Percentiles rank a stretch among this genome's conserved stretches.
phyloP scores from a whole-genome alignment of 495 filamentous ascomycete genomes.

The Aspergillus carlsbadensis region DNA sequence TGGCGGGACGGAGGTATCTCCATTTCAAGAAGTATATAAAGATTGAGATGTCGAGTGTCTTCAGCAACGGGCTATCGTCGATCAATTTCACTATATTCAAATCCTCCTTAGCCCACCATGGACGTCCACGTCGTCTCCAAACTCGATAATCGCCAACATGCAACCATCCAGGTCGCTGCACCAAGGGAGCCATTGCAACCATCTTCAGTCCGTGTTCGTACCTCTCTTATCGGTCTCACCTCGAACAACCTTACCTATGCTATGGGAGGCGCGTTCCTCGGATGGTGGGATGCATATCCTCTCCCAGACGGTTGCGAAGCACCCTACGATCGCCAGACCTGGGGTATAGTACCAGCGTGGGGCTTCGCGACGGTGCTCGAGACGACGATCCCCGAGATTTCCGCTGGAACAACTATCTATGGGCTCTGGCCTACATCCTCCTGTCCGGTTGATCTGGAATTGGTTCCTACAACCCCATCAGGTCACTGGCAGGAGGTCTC shows the following conservation, averaged over 20 bases:
- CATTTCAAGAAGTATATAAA: too few relatives aligned
- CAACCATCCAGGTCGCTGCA: conserved; percentile 11
- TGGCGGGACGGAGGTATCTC: too few relatives aligned
- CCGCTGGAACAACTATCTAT: conserved; percentile 25
- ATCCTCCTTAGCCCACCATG: too few relatives aligned
- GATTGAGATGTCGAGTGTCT: too few relatives aligned
- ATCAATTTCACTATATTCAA: too few relatives aligned
- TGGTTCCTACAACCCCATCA: too few relatives aligned
- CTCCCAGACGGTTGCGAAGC: conserved; percentile 32
- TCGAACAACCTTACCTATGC: conserved; percentile 60
- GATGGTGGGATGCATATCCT: conserved; percentile 47
- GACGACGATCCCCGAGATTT: conserved; percentile 34
- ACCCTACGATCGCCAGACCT: conserved; percentile 47
- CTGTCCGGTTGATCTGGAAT: too few relatives aligned
- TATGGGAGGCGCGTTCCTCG: conserved; percentile 39
- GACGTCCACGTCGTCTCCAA: conserved; percentile 29
- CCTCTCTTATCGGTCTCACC: conserved; percentile 45
- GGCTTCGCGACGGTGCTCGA: conserved; percentile 53
- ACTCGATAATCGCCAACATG: conserved; percentile 22
- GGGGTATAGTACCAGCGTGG: conserved; percentile 57
- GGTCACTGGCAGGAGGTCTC: conserved; percentile 44
- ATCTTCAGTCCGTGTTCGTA: conserved; percentile 43
- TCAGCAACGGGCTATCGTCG: too few relatives aligned
- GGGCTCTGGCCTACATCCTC: conserved; percentile 47
- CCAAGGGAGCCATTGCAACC: background rate